A percentile compares a stretch with the other conserved stretches of the same genome.
phyloP scores from a whole-genome alignment of 257 asterid genomes.

The Ballota nigra region DNA sequence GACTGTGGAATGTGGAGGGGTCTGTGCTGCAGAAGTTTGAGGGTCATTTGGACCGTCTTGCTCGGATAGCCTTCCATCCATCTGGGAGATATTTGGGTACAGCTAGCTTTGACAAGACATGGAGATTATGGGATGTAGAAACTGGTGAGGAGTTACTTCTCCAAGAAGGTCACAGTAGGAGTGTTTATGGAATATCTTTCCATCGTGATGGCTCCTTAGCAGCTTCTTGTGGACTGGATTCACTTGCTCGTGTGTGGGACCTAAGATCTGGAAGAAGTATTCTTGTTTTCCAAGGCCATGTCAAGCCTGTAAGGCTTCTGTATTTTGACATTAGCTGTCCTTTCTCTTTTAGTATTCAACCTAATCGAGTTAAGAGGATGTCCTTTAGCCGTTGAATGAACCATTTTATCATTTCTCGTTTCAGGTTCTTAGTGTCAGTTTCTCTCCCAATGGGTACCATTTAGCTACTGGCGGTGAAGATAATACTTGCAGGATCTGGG shows the following conservation, averaged over 20 bases:
- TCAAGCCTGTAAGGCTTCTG: constrained; percentile 67
- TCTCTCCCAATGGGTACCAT: constrained; percentile 94
- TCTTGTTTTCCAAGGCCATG: constrained; percentile 91
- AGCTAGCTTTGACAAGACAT: constrained; percentile 88
- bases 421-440: constrained; percentile 79
- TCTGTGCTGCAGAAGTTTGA: constrained; percentile 60
- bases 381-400: neutral
- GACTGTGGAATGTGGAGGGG: constrained; percentile 76
- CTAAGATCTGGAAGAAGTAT: constrained; percentile 87
- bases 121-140: constrained; percentile 98
- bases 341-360: constrained; percentile 1
- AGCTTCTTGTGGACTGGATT: constrained; percentile 89
- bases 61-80: constrained; percentile 90
- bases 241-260: constrained; percentile 98
- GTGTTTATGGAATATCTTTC: constrained; percentile 82
- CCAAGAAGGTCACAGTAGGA: constrained; percentile 98
- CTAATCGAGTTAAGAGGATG: neutral
- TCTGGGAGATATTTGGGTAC: constrained; percentile 91
- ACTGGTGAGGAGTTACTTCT: constrained; percentile 92
- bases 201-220: constrained; percentile 92
- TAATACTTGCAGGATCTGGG: constrained; percentile 95
- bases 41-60: constrained; percentile 96
- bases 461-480: constrained; percentile 97
- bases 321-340: constrained; percentile 13
- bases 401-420: constrained; percentile 14